Evolutionary conservation across 257 asterid species (phyloP), one percentile per base, ranked within the genome.

Genomic region (Phtheirospermum japonicum): DNA sequence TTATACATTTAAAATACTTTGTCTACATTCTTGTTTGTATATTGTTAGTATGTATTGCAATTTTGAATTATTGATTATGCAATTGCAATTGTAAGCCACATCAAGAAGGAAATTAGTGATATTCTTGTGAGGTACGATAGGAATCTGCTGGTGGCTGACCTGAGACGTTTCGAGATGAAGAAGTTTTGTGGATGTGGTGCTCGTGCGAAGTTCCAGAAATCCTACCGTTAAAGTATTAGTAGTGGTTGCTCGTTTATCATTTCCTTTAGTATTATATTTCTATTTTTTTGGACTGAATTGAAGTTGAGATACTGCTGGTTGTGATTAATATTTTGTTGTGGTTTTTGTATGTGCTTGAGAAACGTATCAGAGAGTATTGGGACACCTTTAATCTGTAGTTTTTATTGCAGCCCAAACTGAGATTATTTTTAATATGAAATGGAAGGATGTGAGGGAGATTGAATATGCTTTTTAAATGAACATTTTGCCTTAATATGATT

Each of bases 171-270:
- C 31, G 96, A 88, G 90, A 94, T 90, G 4, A 88, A 88, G 85
- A 88, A 88, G 79, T 88, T 88, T 26, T 95, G 96, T 48, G 96
- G 96, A n/a, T 89, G 95, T 32, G 96, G 96, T 51, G 96, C 96
- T 62, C 87, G 96, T 50, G 70, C 95, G 5, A 85, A 92, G 75
- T 88, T 85, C 79, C 95, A 88, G 85, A 86, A 81, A 30, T 81
- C 88, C 8, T 86, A 86, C 78, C 90, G 90, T 83, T 85, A 64
- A 80, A 18, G 28, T 23, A 0, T 20, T 45, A 69, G 33, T 61
- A 63, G 64, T 61, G 52, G 5, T 64, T 64, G 9, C 11, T 26
- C 48, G 28, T 34, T 9, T 16, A 18, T 62, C 40, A 4, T 57
- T 30, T 9, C 39, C 7, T 23, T 34, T 30, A 0, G 18, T 31